phyloP scores from a whole-genome alignment of 768 basidiomycete genomes.

The Tephrocybe sp. region DNA sequence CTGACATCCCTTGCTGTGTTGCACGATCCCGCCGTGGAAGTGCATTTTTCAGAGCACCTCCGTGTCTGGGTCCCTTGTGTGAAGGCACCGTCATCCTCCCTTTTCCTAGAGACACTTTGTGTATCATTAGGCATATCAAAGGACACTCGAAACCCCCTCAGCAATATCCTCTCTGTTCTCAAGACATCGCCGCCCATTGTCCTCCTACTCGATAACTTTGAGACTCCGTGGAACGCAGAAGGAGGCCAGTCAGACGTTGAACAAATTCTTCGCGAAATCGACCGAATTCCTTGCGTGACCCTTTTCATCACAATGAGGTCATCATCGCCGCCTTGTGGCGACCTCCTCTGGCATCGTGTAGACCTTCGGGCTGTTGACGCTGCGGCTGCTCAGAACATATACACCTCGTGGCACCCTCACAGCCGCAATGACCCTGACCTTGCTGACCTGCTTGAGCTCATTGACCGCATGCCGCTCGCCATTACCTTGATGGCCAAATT shows the following conservation, averaged over 20 bases:
- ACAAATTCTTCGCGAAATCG: not conserved
- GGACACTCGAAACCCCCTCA: not conserved
- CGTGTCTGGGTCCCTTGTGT: conserved; percentile 29
- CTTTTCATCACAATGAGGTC: not conserved
- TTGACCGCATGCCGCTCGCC: conserved; percentile 32
- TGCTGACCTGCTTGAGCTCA: conserved; percentile 17
- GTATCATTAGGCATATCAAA: not conserved
- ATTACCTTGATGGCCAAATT: conserved; percentile 32
- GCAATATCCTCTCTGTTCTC: not conserved
- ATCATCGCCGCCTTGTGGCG: conserved; percentile 21
- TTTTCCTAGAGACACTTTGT: not conserved
- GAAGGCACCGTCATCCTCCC: not conserved
- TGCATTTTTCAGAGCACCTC: conserved; percentile 19
- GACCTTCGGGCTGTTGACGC: conserved; percentile 18
- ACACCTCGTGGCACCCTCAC: conserved; percentile 18
- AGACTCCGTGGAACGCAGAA: conserved; percentile 34
- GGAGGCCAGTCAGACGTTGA: conserved; percentile 22
- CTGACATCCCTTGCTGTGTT: conserved; percentile 33
- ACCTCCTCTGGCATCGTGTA: conserved; percentile 21
- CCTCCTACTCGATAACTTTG: conserved; percentile 40
- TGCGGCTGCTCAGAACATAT: conserved; percentile 21
- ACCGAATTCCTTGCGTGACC: not conserved
- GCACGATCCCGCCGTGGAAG: conserved; percentile 19
- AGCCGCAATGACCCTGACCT: conserved; percentile 22
- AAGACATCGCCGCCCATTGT: not conserved